Evolutionary conservation across 306 rosid genomes (phyloP), one percentile per base, ranked within the genome.

Genomic region (Prunus padus): DNA sequence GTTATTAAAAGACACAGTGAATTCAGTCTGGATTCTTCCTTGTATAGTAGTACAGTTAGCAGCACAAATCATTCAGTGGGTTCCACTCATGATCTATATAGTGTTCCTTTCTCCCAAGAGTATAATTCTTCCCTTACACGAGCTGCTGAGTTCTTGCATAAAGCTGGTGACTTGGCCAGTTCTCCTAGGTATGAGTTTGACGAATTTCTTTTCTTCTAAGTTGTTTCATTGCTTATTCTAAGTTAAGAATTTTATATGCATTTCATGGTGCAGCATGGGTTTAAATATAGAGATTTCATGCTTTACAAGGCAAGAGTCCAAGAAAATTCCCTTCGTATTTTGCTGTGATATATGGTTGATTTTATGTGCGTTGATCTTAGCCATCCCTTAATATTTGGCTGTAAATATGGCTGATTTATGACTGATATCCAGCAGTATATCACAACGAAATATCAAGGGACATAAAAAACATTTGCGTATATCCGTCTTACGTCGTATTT

Each of bases 111-210:
- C 81, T 86, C 92, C 60, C 80, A 92, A 86, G 98, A 90, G 86
- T 95, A 95, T 80, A 80, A 79, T 52, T 60, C 88, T 73, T 84
- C 85, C 79, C 96, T 92, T 59, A 69, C 77, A 66, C 82, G 84
- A 81, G 97, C 98, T 65, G 82, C 97, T 73, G 88, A 92, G 56
- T 77, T 95, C 77, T 86, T 92, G 88, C 91, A 79, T 85, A 89
- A 92, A 86, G 97, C 97, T 51, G 98, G 97, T 72, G 89, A 89
- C 66, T 52, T 81, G 42, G 66, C 87, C 66, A 75, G 85, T 85
- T 82, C 92, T 26, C 83, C 97, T 37, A 89, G 97, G 98, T 90
- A 78, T 65, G 75, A 18, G 54, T 73, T 75, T 45, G 60, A 67
- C 40, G 45, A 65, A 28, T 67, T 77, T 76, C 79, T 37, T 22